These are phyloP conservation scores for Fusarium sp. DNA, from an alignment of 2,329 filamentous ascomycete species.

Conservation along the genomic window DNA sequence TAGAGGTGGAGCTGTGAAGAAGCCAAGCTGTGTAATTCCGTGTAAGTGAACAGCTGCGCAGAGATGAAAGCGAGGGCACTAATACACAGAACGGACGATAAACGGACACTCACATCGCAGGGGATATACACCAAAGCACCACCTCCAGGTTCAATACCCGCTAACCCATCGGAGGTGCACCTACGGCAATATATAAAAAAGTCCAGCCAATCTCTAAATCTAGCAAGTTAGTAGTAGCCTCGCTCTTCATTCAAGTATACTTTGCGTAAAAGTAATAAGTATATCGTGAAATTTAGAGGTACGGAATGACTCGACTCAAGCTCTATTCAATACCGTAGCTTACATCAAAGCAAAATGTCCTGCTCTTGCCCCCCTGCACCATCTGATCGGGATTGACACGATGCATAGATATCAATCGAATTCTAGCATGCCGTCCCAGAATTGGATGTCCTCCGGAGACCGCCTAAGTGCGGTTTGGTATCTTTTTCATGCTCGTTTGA, in stretches of 20 bases:
- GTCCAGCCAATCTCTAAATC: neutral
- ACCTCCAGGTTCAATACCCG: neutral
- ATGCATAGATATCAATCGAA: slow-evolving; percentile 22
- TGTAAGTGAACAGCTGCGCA: slow-evolving; percentile 21
- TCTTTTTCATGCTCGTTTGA: slow-evolving; percentile 31
- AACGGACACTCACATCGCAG: neutral
- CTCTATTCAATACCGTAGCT: slow-evolving; percentile 24
- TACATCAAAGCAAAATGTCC: slow-evolving; percentile 26
- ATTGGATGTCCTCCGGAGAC: slow-evolving; percentile 19
- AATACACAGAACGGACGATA: slow-evolving; percentile 1
- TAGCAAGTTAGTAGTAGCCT: neutral
- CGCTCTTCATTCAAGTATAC: neutral
- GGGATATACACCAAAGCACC: neutral
- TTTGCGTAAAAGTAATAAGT: neutral
- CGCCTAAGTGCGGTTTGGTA: slow-evolving; percentile 33
- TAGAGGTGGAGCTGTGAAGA: slow-evolving; percentile 13
- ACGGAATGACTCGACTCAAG: slow-evolving; percentile 30
- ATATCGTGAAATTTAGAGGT: neutral
- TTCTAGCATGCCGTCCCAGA: slow-evolving; percentile 19
- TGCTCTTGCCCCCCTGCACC: slow-evolving; percentile 11
- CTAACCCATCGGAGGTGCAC: neutral
- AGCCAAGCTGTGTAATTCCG: slow-evolving; percentile 6
- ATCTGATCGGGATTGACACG: slow-evolving; percentile 10
- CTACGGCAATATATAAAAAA: neutral
- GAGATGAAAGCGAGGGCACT: slow-evolving; percentile 2